These are phyloP conservation scores for Pseudocercospora musae DNA, from an alignment of 2,329 filamentous ascomycete genomes.

Conservation along the genomic window DNA sequence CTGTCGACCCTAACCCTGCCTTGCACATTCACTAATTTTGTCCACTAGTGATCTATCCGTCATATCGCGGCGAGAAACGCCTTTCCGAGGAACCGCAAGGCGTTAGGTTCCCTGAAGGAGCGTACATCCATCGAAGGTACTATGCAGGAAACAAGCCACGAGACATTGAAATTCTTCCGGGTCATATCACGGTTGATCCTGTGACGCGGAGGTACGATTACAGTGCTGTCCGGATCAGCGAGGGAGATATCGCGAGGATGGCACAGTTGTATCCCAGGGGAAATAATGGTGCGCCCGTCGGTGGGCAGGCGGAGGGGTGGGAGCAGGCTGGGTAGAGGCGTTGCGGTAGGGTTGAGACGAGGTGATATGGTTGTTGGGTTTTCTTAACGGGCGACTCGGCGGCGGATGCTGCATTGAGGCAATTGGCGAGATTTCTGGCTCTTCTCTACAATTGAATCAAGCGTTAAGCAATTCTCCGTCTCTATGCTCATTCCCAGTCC, in stretches of 20 bases:
- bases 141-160: background rate
- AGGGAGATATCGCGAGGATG: constrained; percentile 3
- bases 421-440: too few relatives aligned
- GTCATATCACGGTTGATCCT: background rate
- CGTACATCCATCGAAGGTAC: background rate
- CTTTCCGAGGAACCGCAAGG: background rate
- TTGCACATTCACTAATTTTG: background rate
- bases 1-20: background rate
- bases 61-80: background rate
- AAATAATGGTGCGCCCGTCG: background rate
- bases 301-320: background rate
- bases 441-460: too few relatives aligned
- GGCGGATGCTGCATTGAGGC: too few relatives aligned
- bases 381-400: too few relatives aligned
- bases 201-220: background rate
- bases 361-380: too few relatives aligned
- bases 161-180: background rate
- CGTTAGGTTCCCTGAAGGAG: background rate
- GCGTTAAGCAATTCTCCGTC: too few relatives aligned
- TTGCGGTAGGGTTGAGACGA: too few relatives aligned
- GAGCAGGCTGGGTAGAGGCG: background rate
- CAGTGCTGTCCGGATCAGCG: background rate
- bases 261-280: background rate
- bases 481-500: too few relatives aligned
- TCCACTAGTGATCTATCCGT: background rate